Base-by-base conservation (phyloP, 148 eudicot species). In the Cornus kousa region DNA sequence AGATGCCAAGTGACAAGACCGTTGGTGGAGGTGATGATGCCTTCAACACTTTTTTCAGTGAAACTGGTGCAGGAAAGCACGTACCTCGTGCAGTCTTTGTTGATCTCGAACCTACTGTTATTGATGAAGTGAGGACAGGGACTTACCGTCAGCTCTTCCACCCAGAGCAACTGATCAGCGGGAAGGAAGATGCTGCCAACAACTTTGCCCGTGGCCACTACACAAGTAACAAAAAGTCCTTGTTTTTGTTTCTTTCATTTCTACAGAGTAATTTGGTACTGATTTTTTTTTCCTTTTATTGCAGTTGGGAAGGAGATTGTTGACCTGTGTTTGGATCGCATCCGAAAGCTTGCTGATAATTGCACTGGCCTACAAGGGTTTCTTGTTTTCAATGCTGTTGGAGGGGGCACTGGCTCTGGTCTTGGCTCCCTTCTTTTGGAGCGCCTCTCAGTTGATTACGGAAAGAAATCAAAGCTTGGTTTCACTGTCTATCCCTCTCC, bases 191-290 rank as follows among this genome's bases (percentile, higher is more conserved):
- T 59, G 84, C 84, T 77, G 84, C 84, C 73, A 82, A 82, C 78
- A 82, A 82, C 74, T 82, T 82, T 82, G 84, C 84, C 7, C 84
- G 84, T 59, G 84, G 84, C 32, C 84, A 82, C 64, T 82, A 82
- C 84, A 82, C 81, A 72, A 82, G 76, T 80, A 80, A 22, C 31
- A 37, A 19, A 2, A 20, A 33, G 8, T 39, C 48, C 4, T 13
- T 12, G 23, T 35, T 4, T 39, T 4, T 39, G 28, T 32, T 72
- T 23, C 35, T 2, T 1, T 23, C 31, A 62, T 13, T 62, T 62
- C 23, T 62, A 62, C 23, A 1, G 0, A 2, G 59, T 62, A n/a
- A 19, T 17, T 17, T 20, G 22, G 66, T n/a, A 62, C 19, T 62
- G 19, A 17, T 19, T 14, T 28, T 53, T 73, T 35, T 16, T 28